Percentiles rank a stretch among this genome's conserved stretches.
Conservation (phyloP, 495 filamentous ascomycete species). For the Penicillium coprophilum region DNA sequence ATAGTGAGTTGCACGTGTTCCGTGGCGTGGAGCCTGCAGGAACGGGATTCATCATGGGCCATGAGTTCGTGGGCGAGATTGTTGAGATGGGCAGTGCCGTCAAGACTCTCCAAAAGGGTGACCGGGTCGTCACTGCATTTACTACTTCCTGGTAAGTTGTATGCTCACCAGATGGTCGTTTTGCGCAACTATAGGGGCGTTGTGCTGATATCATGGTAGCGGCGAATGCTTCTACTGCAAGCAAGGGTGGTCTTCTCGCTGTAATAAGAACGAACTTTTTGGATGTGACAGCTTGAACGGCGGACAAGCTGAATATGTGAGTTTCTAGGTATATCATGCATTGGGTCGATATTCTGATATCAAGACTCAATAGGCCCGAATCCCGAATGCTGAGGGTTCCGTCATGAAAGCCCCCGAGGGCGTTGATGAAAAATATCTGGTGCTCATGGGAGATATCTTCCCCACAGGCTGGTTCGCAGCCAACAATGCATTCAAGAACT, state of each 20-base stretch:
- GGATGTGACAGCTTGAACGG: constrained; percentile 75
- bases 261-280: constrained; percentile 71
- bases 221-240: constrained; percentile 89
- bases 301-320: constrained; percentile 82
- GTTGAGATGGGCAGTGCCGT: constrained; percentile 66
- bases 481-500: constrained; percentile 71
- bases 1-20: constrained; percentile 86
- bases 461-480: constrained; percentile 90
- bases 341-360: background rate
- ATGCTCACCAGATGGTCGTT: background rate
- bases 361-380: constrained; percentile 54
- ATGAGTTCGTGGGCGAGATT: constrained; percentile 78
- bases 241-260: constrained; percentile 78
- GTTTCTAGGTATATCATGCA: constrained; percentile 1
- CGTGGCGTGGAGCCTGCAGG: constrained; percentile 71
- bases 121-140: constrained; percentile 79
- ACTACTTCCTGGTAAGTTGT: constrained; percentile 75
- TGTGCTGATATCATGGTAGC: constrained; percentile 40
- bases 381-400: constrained; percentile 83
- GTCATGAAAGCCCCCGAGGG: constrained; percentile 72
- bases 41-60: constrained; percentile 67
- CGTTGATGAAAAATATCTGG: constrained; percentile 72
- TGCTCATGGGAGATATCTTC: constrained; percentile 64
- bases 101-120: constrained; percentile 68
- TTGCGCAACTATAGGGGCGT: background rate